phyloP scores from a whole-genome alignment of 106 monocot genomes.

The Dendrobium huoshanense region DNA sequence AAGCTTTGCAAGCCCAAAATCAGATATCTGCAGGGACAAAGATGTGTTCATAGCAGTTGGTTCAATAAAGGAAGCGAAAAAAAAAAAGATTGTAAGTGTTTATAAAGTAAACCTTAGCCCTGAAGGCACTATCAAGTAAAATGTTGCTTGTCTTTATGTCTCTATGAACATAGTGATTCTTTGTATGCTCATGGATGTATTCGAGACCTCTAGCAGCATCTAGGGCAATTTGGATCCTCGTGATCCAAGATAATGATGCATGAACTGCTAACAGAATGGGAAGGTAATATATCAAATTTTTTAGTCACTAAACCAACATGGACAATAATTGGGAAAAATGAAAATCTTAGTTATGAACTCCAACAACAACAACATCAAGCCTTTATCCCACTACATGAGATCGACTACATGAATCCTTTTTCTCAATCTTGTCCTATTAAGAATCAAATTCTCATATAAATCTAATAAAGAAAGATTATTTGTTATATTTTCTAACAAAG shows the following conservation, averaged over 20 bases:
- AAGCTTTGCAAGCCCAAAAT: conserved; percentile 97
- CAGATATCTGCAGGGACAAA: conserved; percentile 60
- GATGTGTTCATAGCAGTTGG: background rate
- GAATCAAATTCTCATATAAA: too few relatives aligned
- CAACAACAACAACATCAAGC: too few relatives aligned
- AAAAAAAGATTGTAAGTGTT: background rate
- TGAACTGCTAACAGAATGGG: conserved; percentile 32
- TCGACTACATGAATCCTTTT: too few relatives aligned
- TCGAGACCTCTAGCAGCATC: conserved; percentile 96
- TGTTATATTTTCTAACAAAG: too few relatives aligned
- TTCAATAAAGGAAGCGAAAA: background rate
- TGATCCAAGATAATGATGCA: conserved; percentile 94
- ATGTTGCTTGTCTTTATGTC: conserved; percentile 98
- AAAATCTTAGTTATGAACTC: background rate
- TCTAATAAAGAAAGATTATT: too few relatives aligned
- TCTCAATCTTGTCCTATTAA: too few relatives aligned
- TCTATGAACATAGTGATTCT: conserved; percentile 91
- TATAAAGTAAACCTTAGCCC: conserved; percentile 65
- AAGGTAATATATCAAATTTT: background rate
- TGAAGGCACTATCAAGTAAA: conserved; percentile 72
- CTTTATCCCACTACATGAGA: too few relatives aligned
- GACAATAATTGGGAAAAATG: background rate
- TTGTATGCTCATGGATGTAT: conserved; percentile 98
- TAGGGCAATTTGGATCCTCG: conserved; percentile 85
- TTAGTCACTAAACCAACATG: background rate